Conservation (phyloP, 257 asterid genomes). For the Osmanthus fragrans region DNA sequence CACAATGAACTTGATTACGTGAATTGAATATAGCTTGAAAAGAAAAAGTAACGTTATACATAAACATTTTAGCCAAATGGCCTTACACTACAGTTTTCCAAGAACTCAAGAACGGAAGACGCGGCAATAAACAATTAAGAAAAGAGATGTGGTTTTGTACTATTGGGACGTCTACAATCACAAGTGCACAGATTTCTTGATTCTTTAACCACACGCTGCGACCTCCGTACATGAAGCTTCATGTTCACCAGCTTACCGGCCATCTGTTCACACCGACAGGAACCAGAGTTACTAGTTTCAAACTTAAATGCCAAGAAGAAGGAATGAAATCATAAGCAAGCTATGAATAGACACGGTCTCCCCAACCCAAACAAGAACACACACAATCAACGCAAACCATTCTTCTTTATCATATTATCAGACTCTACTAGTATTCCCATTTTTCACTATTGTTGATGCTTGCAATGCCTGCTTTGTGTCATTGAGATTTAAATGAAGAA, state of each 20-base stretch:
- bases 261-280: constrained; percentile 52
- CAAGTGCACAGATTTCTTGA: constrained; percentile 80
- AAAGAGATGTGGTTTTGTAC: constrained; percentile 44
- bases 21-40: constrained; percentile 18
- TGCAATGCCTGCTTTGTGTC: neutral
- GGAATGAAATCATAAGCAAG: neutral
- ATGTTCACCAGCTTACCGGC: constrained; percentile 85
- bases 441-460: neutral
- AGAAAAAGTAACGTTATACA: neutral
- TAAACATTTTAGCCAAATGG: neutral
- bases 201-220: constrained; percentile 84
- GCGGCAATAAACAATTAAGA: constrained; percentile 34
- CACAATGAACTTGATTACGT: neutral
- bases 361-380: neutral
- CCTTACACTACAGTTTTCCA: neutral
- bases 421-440: neutral
- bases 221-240: constrained; percentile 79
- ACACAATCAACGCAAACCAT: neutral
- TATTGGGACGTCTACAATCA: constrained; percentile 74
- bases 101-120: neutral
- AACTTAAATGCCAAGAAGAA: neutral
- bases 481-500: neutral
- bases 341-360: neutral
- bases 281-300: constrained; percentile 2
- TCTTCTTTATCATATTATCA: neutral